Conservation (phyloP, 2,329 filamentous ascomycete genomes). For the Pseudogymnoascus sp. region DNA sequence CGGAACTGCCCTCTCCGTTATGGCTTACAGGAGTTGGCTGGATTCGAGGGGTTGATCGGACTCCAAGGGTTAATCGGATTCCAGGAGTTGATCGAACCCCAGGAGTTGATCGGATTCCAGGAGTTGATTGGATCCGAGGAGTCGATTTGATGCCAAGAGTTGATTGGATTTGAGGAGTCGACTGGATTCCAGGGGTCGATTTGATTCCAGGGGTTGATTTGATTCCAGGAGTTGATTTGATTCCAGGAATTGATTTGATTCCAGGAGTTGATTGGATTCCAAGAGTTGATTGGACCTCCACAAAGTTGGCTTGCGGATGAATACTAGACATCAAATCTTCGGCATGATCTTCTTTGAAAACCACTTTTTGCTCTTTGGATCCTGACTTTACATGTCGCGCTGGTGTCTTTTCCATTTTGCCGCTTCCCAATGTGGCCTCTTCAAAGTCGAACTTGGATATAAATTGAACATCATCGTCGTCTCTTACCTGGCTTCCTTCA, state of each 20-base stretch:
- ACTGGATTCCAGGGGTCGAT: too few relatives aligned
- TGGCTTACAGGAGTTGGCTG: background rate
- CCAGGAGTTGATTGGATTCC: background rate
- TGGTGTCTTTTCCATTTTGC: background rate
- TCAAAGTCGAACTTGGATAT: background rate
- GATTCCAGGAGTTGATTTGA: too few relatives aligned
- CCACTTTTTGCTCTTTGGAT: background rate
- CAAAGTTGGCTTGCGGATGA: background rate
- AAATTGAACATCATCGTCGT: background rate
- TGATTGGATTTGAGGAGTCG: too few relatives aligned
- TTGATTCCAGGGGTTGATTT: too few relatives aligned
- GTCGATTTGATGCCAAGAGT: background rate
- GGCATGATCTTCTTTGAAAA: background rate
- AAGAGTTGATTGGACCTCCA: background rate
- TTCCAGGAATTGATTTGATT: background rate
- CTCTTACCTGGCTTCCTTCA: background rate
- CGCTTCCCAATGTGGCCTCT: background rate
- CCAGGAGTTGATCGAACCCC: too few relatives aligned
- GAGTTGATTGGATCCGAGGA: background rate
- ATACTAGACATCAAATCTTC: background rate
- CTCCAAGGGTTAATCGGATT: too few relatives aligned
- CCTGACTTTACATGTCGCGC: background rate
- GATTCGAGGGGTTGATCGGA: too few relatives aligned
- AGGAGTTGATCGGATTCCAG: background rate
- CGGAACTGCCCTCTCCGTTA: background rate